phyloP scores from a whole-genome alignment of 2,329 filamentous ascomycete genomes.

The Trichoderma koningiopsis region DNA sequence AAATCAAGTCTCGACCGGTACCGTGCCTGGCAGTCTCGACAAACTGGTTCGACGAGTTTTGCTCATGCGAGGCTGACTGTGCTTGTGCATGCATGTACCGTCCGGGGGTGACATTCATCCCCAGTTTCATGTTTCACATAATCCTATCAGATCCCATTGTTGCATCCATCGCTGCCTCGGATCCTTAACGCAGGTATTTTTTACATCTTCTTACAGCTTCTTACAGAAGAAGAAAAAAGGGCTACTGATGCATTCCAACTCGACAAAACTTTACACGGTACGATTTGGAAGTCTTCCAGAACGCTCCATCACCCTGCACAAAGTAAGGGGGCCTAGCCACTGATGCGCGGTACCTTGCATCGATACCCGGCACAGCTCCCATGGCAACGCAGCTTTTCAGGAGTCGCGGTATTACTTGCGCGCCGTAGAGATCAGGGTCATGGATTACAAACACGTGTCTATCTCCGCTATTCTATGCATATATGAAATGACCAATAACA shows the following conservation, averaged over 20 bases:
- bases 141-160: background rate
- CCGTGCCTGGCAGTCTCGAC: background rate
- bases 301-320: background rate
- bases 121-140: background rate
- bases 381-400: constrained; percentile 3
- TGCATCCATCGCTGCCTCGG: background rate
- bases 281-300: constrained; percentile 7
- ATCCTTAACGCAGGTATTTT: background rate
- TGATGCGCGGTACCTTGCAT: constrained; percentile 19
- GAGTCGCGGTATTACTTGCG: background rate
- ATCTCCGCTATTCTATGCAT: constrained; percentile 2
- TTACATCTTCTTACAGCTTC: background rate
- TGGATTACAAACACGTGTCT: background rate
- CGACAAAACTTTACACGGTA: background rate
- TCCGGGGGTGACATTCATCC: background rate
- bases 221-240: background rate
- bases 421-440: background rate
- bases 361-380: background rate
- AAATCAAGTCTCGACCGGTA: background rate
- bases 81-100: background rate
- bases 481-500: background rate
- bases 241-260: background rate
- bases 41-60: background rate
- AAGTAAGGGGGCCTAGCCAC: background rate
- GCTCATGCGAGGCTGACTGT: background rate